Percentiles rank a stretch among this genome's conserved stretches.
Evolutionary conservation across 2,329 filamentous ascomycete species (phyloP).

Genomic region (Cordyceps cateniannulata): DNA sequence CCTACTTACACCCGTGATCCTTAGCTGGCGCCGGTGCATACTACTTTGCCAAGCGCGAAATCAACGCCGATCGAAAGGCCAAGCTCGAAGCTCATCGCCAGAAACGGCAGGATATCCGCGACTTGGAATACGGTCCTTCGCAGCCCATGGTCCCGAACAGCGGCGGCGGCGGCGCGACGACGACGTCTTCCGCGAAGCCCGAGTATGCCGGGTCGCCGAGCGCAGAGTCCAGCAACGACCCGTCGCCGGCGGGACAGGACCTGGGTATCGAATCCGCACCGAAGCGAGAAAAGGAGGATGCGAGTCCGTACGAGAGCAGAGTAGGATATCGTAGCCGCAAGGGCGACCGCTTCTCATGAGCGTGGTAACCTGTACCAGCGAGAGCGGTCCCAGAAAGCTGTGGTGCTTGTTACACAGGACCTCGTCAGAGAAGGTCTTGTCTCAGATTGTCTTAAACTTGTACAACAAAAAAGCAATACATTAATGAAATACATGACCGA

Average conservation of each 20-base stretch:
- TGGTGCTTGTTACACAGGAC: not conserved
- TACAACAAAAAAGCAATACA: not conserved
- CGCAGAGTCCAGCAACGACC: constrained; percentile 67
- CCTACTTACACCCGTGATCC: constrained; percentile 15
- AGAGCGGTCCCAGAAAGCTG: not conserved
- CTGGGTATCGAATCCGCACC: constrained; percentile 63
- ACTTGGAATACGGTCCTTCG: constrained; percentile 43
- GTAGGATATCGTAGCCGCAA: constrained; percentile 71
- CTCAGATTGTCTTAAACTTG: not conserved
- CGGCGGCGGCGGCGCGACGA: constrained; percentile 8
- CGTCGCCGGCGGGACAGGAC: constrained; percentile 79
- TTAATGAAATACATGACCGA: constrained; percentile 2
- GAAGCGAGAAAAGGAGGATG: constrained; percentile 54
- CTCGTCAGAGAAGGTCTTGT: not conserved
- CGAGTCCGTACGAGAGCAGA: constrained; percentile 78
- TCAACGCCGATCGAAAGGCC: constrained; percentile 79
- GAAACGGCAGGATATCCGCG: constrained; percentile 53
- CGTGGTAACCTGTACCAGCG: not conserved
- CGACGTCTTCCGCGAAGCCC: not conserved
- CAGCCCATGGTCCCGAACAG: constrained; percentile 28
- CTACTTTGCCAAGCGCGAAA: constrained; percentile 89
- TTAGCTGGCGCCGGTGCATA: constrained; percentile 85
- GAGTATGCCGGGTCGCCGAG: constrained; percentile 58
- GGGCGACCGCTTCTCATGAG: constrained; percentile 74
- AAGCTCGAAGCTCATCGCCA: constrained; percentile 61